Base-by-base conservation (phyloP, 345 rosid genomes). In the Pistacia atlantica region DNA sequence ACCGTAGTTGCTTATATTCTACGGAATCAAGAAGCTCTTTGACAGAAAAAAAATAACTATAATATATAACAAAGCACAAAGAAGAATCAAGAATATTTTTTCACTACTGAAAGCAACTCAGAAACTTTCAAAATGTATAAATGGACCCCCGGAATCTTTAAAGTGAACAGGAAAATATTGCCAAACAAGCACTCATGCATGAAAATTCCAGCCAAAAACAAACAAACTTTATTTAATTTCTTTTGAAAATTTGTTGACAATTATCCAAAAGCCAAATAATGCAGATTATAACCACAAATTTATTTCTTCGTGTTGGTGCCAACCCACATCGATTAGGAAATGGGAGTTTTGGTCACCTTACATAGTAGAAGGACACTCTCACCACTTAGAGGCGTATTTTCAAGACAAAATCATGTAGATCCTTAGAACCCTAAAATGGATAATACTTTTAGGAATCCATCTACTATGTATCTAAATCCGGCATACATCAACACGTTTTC, bases 1-100 rank as follows among this genome's bases (percentile, higher is more conserved):
- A 11, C 13, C 33, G 45, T 46, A 25, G 73, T 69, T 74, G 67
- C 70, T 80, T 9, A 28, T 55, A 35, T 18, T 74, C 85, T 75
- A 85, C 71, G 67, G n/a, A 60, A 75, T 48, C 67, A 52, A 65
- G 17, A 38, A 65, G 65, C 18, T 28, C 48, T 57, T 8, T 58
- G 2, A 25, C 58, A 42, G 11, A 74, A 62, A 4, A 33, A 69
- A 6, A 14, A 56, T 57, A 80, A 57, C 64, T 16, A 56, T 9
- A 72, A 4, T 8, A 31, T 31, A 31, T 31, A 11, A 6, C n/a
- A 64, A 71, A 33, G 46, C 25, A 22, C 22, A 20, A 12, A 35
- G 38, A 55, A 75, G 65, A 66, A 65, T 20, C 57, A 42, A 56
- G 35, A 60, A 31, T 68, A 20, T 16, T 17, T 12, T 28, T 67